Evolutionary conservation across 2,329 filamentous ascomycete genomes (phyloP).

Genomic region (Blastomyces emzantsi): DNA sequence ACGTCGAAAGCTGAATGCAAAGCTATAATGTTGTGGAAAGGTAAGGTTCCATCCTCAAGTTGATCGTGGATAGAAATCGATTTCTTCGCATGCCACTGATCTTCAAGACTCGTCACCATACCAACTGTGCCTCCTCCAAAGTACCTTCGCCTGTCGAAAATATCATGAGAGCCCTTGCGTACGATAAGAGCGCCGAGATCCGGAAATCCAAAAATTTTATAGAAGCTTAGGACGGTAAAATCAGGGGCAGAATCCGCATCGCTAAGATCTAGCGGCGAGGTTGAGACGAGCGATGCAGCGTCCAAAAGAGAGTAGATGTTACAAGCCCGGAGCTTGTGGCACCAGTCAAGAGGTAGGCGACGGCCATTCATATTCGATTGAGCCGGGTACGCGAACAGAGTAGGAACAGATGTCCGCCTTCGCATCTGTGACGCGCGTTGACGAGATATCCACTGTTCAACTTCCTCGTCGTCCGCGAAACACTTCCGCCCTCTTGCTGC

Average conservation of each 20-base stretch:
- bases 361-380: slow-evolving; percentile 90
- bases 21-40: slow-evolving; percentile 83
- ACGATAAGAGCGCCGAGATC: slow-evolving; percentile 81
- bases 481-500: slow-evolving; percentile 54
- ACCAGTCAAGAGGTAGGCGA: slow-evolving; percentile 65
- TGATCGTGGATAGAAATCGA: slow-evolving; percentile 62
- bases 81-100: slow-evolving; percentile 77
- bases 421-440: slow-evolving; percentile 12
- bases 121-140: slow-evolving; percentile 95
- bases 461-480: slow-evolving; percentile 53
- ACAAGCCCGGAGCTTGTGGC: slow-evolving; percentile 38
- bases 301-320: slow-evolving; percentile 64
- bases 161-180: slow-evolving; percentile 55
- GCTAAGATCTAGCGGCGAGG: slow-evolving; percentile 63
- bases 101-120: slow-evolving; percentile 67
- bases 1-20: slow-evolving; percentile 63
- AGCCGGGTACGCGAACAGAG: slow-evolving; percentile 71
- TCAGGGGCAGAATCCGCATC: slow-evolving; percentile 58
- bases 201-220: slow-evolving; percentile 98
- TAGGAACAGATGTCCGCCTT: slow-evolving; percentile 25
- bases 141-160: slow-evolving; percentile 62
- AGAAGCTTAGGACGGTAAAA: slow-evolving; percentile 79
- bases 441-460: slow-evolving; percentile 55
- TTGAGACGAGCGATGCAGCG: slow-evolving; percentile 71
- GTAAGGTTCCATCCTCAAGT: slow-evolving; percentile 84